phyloP scores from a whole-genome alignment of 345 rosid genomes.

The Citrus reticulata region DNA sequence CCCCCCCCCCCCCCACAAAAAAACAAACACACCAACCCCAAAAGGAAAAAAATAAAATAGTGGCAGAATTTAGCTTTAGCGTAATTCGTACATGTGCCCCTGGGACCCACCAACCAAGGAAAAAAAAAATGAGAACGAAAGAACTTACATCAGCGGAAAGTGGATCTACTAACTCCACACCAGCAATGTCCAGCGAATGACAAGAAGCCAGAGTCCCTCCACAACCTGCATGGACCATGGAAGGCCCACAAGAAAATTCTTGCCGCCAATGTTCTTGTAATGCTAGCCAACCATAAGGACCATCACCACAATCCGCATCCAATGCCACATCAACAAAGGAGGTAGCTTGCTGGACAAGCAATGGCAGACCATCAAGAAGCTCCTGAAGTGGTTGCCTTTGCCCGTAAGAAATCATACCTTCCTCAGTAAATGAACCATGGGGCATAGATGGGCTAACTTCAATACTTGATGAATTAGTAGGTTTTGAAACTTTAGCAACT shows the following conservation, averaged over 20 bases:
- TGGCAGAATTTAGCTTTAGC: no score
- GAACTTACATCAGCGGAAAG: constrained; percentile 85
- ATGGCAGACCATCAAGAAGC: constrained; percentile 82
- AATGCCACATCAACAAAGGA: constrained; percentile 90
- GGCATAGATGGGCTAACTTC: constrained; percentile 72
- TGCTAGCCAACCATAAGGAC: constrained; percentile 98
- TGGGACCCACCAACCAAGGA: no score
- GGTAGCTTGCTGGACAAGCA: constrained; percentile 97
- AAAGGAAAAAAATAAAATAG: no score
- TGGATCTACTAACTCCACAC: constrained; percentile 90
- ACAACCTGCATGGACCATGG: constrained; percentile 96
- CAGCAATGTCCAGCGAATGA: constrained; percentile 93
- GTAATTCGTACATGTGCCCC: no score
- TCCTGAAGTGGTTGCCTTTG: constrained; percentile 93
- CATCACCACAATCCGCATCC: constrained; percentile 92
- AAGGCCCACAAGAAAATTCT: constrained; percentile 93
- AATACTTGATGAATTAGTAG: constrained; percentile 55
- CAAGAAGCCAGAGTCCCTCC: constrained; percentile 96
- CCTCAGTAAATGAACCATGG: constrained; percentile 71
- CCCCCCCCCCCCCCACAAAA: no score
- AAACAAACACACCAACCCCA: no score
- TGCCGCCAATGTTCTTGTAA: constrained; percentile 95
- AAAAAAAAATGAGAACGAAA: no score
- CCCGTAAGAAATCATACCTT: constrained; percentile 72
- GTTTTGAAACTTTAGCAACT: constrained; percentile 75